Evolutionary conservation across 2,329 filamentous ascomycete genomes (phyloP).

Genomic region (Exophiala phaeomuriformis): DNA sequence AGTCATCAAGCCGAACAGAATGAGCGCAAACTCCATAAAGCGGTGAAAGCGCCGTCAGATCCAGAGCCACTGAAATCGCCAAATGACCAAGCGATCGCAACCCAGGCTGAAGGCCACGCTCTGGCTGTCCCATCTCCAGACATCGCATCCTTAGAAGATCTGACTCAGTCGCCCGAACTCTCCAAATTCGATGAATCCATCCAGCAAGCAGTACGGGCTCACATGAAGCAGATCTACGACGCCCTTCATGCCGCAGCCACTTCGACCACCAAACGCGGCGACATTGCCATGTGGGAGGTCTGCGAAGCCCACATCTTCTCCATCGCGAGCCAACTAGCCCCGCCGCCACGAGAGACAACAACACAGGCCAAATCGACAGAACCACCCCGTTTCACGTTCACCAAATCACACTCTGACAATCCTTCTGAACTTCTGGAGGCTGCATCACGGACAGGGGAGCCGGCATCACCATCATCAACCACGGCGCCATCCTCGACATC

Average conservation of each 20-base stretch:
- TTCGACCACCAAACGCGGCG: slow-evolving; percentile 14
- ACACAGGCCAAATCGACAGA: background rate
- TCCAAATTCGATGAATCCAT: background rate
- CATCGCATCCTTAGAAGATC: background rate
- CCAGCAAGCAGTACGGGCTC: slow-evolving; percentile 6
- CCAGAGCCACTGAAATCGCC: background rate
- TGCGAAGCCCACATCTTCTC: slow-evolving; percentile 21
- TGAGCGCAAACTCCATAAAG: background rate
- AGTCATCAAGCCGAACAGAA: slow-evolving; percentile 1
- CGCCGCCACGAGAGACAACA: background rate
- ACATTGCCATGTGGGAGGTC: slow-evolving; percentile 21
- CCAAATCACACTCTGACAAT: slow-evolving; percentile 7
- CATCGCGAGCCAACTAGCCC: slow-evolving; percentile 10
- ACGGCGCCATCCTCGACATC: background rate
- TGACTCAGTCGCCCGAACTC: background rate
- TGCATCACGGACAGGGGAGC: background rate
- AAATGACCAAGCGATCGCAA: no score
- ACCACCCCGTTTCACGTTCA: slow-evolving; percentile 6
- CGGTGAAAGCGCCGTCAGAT: background rate
- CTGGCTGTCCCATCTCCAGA: no score
- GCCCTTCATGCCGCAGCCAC: slow-evolving; percentile 10
- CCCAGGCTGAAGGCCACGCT: no score
- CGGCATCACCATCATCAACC: background rate
- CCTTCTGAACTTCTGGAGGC: slow-evolving; percentile 7
- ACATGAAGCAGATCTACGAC: slow-evolving; percentile 6